Percentiles rank a stretch among this genome's conserved stretches.
Conservation (phyloP, 169 alveolate species). For the Cryptosporidium canis region DNA sequence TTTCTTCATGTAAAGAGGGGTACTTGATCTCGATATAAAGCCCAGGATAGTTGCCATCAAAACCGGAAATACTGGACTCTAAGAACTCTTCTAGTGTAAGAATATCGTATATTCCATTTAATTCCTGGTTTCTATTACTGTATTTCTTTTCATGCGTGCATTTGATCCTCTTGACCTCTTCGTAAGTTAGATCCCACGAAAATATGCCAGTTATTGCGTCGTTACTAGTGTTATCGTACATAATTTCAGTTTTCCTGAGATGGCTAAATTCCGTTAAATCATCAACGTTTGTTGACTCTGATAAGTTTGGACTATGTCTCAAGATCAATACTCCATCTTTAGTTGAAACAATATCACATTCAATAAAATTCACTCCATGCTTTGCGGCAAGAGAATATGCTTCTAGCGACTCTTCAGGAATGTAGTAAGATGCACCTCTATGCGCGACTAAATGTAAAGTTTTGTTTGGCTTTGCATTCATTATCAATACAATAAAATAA, state of each 20-base stretch:
- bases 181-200: slow-evolving; percentile 77
- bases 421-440: slow-evolving; percentile 79
- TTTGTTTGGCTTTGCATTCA: neutral
- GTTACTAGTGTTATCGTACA: slow-evolving; percentile 15
- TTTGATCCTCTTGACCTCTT: slow-evolving; percentile 74
- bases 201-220: slow-evolving; percentile 75
- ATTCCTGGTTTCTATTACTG: slow-evolving; percentile 66
- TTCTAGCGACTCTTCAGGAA: slow-evolving; percentile 80
- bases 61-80: slow-evolving; percentile 46
- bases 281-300: slow-evolving; percentile 79
- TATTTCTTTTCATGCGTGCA: slow-evolving; percentile 75
- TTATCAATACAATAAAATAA: neutral
- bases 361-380: slow-evolving; percentile 81
- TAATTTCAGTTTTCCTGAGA: slow-evolving; percentile 35
- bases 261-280: slow-evolving; percentile 67
- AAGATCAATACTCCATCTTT: slow-evolving; percentile 77
- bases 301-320: slow-evolving; percentile 79
- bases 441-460: slow-evolving; percentile 75
- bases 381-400: slow-evolving; percentile 77
- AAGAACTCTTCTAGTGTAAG: slow-evolving; percentile 79
- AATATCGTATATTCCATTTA: slow-evolving; percentile 69
- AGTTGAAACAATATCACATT: slow-evolving; percentile 79
- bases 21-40: slow-evolving; percentile 52
- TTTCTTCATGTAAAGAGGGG: slow-evolving; percentile 13
- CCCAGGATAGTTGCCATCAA: slow-evolving; percentile 19